phyloP scores from a whole-genome alignment of 1,284 basidiomycete genomes.

The Moesziomyces sp. region DNA sequence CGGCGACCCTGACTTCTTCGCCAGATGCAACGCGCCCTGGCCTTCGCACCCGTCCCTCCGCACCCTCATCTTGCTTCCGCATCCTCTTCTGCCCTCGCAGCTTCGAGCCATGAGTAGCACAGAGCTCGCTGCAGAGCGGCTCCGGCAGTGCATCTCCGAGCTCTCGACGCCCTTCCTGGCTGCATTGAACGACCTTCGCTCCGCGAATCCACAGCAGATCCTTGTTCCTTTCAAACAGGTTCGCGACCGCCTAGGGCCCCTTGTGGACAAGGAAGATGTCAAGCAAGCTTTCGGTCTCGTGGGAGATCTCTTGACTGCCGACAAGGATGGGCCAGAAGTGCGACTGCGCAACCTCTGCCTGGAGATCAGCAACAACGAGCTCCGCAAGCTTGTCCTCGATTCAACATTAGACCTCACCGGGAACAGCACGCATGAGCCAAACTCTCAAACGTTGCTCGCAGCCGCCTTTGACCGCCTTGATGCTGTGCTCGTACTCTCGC shows the following conservation, averaged over 20 bases:
- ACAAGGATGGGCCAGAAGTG: constrained; percentile 18
- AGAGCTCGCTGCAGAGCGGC: constrained; percentile 18
- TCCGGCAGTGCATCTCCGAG: constrained; percentile 19
- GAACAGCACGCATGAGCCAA: neutral
- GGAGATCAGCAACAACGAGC: constrained; percentile 47
- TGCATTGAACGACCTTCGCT: constrained; percentile 15
- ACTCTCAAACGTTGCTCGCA: constrained; percentile 2
- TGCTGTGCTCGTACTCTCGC: constrained; percentile 41
- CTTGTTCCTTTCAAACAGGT: constrained; percentile 23
- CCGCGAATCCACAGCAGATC: constrained; percentile 6
- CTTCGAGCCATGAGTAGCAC: constrained; percentile 22
- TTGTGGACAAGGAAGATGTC: constrained; percentile 1
- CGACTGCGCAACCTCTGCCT: constrained; percentile 39
- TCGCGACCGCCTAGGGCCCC: constrained; percentile 17
- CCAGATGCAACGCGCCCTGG: neutral
- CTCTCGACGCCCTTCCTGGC: constrained; percentile 26
- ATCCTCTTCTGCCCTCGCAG: neutral
- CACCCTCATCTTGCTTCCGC: too few species aligned
- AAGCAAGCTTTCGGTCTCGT: constrained; percentile 21
- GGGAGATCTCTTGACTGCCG: constrained; percentile 2
- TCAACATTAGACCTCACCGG: constrained; percentile 9
- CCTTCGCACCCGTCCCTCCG: too few species aligned
- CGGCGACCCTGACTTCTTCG: neutral
- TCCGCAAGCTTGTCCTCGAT: constrained; percentile 41
- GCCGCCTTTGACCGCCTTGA: constrained; percentile 48